phyloP scores from a whole-genome alignment of 306 rosid genomes.

The Dryas octopetala region DNA sequence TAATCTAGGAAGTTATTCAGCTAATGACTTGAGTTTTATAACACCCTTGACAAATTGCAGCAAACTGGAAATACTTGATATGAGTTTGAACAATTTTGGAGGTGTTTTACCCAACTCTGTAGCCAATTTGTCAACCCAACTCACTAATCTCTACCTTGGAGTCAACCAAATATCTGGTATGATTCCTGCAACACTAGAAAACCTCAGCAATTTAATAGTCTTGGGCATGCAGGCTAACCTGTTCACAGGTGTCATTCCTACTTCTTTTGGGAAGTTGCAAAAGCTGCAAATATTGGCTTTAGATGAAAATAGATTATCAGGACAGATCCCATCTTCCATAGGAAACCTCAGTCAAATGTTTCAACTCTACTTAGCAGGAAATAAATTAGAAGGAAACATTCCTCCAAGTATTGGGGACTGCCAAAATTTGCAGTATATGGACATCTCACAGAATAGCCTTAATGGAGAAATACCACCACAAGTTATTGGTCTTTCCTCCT shows the following conservation, averaged over 20 bases:
- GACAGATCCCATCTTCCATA: constrained; percentile 23
- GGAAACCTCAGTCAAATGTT: constrained; percentile 34
- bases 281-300: constrained; percentile 3
- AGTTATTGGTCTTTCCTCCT: constrained; percentile 12
- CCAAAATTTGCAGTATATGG: not conserved
- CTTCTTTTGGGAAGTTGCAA: constrained; percentile 22
- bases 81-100: constrained; percentile 32
- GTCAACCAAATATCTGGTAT: constrained; percentile 23
- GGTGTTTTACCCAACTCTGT: constrained; percentile 31
- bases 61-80: not conserved
- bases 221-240: not conserved
- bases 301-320: constrained; percentile 19
- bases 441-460: constrained; percentile 16
- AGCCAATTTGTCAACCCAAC: constrained; percentile 37
- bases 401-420: constrained; percentile 28
- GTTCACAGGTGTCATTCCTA: constrained; percentile 29
- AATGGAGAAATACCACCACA: constrained; percentile 35
- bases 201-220: not conserved
- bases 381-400: constrained; percentile 37
- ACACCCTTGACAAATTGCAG: constrained; percentile 32
- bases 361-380: not conserved
- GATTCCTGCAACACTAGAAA: constrained; percentile 29
- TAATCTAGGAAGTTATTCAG: constrained; percentile 31
- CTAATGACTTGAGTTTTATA: constrained; percentile 33
- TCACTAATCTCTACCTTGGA: not conserved